Evolutionary conservation across 129 eudicot species (phyloP).

Genomic region (Pittosporum tobira): DNA sequence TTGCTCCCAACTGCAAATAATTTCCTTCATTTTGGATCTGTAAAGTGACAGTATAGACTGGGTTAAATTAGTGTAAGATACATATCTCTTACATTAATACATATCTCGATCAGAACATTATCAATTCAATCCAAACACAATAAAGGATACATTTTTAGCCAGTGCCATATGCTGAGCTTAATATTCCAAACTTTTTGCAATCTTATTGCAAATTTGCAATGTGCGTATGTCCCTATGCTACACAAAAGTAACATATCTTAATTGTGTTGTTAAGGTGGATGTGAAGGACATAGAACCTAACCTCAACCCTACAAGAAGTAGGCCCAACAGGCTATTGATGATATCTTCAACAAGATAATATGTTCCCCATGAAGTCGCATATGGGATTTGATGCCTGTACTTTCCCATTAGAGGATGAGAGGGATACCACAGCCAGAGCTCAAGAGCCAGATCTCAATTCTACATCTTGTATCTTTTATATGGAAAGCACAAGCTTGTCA

Average conservation of each 20-base stretch:
- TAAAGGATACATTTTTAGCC: background rate
- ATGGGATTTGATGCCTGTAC: no score
- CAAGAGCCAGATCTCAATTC: background rate
- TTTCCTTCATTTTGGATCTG: conserved; percentile 89
- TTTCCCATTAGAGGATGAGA: no score
- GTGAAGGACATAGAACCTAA: no score
- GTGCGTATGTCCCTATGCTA: background rate
- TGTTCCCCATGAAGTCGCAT: no score
- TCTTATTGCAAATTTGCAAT: background rate
- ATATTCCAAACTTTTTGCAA: background rate
- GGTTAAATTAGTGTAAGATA: background rate
- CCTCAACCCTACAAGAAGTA: no score
- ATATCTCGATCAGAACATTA: no score
- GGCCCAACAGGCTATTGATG: no score
- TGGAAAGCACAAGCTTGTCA: background rate
- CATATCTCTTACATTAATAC: background rate
- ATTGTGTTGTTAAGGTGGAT: no score
- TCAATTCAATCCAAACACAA: background rate
- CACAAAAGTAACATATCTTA: background rate
- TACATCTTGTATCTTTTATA: background rate
- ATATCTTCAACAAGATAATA: no score
- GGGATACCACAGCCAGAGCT: no score
- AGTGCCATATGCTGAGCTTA: background rate
- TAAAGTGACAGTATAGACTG: conserved; percentile 10
- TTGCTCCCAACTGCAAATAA: conserved; percentile 62